Conservation (phyloP, 805 yeast genomes). For the Starmerella roubikii region DNA sequence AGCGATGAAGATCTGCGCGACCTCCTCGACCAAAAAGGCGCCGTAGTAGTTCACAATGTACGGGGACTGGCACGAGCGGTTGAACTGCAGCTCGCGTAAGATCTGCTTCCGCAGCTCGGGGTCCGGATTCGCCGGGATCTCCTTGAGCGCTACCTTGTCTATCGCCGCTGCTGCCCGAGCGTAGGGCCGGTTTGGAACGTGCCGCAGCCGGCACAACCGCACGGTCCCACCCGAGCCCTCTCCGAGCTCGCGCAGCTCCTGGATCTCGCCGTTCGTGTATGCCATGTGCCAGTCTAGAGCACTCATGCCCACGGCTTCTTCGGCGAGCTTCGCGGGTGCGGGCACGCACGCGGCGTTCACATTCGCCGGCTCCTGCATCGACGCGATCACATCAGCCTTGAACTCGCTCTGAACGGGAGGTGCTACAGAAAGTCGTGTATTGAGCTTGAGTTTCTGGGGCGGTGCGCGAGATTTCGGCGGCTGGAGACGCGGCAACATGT, state of each 20-base stretch:
- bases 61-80: slow-evolving; percentile 66
- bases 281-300: slow-evolving; percentile 16
- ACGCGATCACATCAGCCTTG: slow-evolving; percentile 15
- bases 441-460: slow-evolving; percentile 14
- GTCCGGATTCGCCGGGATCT: slow-evolving; percentile 60
- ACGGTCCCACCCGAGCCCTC: slow-evolving; percentile 95
- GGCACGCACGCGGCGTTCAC: background rate
- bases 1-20: slow-evolving; percentile 75
- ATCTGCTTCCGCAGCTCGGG: slow-evolving; percentile 85
- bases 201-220: slow-evolving; percentile 49
- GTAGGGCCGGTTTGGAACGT: slow-evolving; percentile 16
- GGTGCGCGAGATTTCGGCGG: slow-evolving; percentile 17
- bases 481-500: slow-evolving; percentile 18
- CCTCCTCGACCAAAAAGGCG: slow-evolving; percentile 64
- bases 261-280: slow-evolving; percentile 30
- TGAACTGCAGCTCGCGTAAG: slow-evolving; percentile 78
- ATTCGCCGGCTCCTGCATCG: slow-evolving; percentile 3
- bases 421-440: slow-evolving; percentile 7
- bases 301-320: slow-evolving; percentile 8
- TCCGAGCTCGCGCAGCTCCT: slow-evolving; percentile 61
- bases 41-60: slow-evolving; percentile 89
- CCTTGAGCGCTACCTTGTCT: slow-evolving; percentile 71
- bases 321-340: background rate
- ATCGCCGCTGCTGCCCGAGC: slow-evolving; percentile 17
- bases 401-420: slow-evolving; percentile 8